A percentile compares a stretch with the other conserved stretches of the same genome.
Conservation (phyloP, 2,329 filamentous ascomycete species). For the Curvularia lunata region DNA sequence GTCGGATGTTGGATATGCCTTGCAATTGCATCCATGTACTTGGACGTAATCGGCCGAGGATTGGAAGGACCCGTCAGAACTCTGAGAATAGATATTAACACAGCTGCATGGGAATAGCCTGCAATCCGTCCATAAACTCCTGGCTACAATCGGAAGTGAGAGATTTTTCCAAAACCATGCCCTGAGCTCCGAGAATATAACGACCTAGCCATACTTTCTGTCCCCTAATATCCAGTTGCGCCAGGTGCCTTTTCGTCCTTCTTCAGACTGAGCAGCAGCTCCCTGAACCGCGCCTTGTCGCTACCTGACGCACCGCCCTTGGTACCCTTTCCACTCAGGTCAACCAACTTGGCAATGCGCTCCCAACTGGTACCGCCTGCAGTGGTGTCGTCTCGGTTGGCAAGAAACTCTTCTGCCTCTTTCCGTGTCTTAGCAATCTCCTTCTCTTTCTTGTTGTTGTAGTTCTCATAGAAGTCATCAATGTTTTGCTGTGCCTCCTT, state of each 20-base stretch:
- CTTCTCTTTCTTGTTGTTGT: conserved; percentile 98
- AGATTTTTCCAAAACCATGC: conserved; percentile 22
- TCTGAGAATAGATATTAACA: conserved; percentile 28
- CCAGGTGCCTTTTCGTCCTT: conserved; percentile 89
- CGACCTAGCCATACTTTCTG: conserved; percentile 14
- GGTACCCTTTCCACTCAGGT: conserved; percentile 89
- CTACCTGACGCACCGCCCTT: conserved; percentile 87
- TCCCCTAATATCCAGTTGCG: conserved; percentile 54
- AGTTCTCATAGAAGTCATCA: conserved; percentile 99
- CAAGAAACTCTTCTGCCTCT: conserved; percentile 92
- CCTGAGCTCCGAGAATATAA: conserved; percentile 16
- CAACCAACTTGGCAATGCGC: conserved; percentile 95
- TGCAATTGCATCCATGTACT: neutral
- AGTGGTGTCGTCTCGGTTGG: conserved; percentile 86
- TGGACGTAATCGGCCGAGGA: neutral
- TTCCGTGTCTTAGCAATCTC: conserved; percentile 83
- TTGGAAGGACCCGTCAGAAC: neutral
- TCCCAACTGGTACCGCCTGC: conserved; percentile 98
- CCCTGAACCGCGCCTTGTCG: conserved; percentile 95
- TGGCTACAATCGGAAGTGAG: conserved; percentile 20
- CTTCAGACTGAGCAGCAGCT: conserved; percentile 82
- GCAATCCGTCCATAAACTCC: conserved; percentile 35
- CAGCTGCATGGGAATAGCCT: conserved; percentile 28
- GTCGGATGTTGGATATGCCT: neutral
- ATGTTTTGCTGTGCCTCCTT: conserved; percentile 92